phyloP scores from a whole-genome alignment of 2,329 filamentous ascomycete genomes.

The Aspergillus floridensis region DNA sequence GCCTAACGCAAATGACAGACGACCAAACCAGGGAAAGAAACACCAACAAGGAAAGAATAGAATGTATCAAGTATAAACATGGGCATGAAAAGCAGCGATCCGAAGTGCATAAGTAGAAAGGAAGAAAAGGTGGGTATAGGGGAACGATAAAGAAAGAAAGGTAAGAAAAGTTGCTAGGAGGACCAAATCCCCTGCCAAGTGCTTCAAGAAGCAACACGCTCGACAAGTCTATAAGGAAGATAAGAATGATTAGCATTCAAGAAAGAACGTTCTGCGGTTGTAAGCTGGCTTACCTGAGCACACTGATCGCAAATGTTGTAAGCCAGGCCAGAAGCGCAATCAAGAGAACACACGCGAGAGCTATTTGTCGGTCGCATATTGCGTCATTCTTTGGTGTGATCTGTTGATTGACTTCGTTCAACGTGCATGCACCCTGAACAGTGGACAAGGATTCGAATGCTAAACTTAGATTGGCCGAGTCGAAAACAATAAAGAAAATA shows the following conservation, averaged over 20 bases:
- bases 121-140: neutral
- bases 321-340: slow-evolving; percentile 87
- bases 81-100: neutral
- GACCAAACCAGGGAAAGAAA: neutral
- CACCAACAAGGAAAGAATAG: neutral
- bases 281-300: slow-evolving; percentile 58
- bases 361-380: slow-evolving; percentile 64
- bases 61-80: neutral
- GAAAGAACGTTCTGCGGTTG: neutral
- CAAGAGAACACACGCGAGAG: slow-evolving; percentile 73
- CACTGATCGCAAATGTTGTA: slow-evolving; percentile 82
- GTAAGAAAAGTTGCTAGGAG: neutral
- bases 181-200: neutral
- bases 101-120: neutral
- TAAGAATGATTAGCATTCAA: slow-evolving; percentile 25
- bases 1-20: neutral
- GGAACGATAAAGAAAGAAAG: neutral
- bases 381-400: slow-evolving; percentile 38
- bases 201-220: slow-evolving; percentile 28
- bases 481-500: slow-evolving; percentile 95
- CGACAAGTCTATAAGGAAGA: slow-evolving; percentile 35
- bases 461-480: slow-evolving; percentile 85
- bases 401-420: slow-evolving; percentile 37
- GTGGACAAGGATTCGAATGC: slow-evolving; percentile 79
- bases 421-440: slow-evolving; percentile 58